Base-by-base conservation (phyloP, 768 basidiomycete species). In the Tremella fuciformis region DNA sequence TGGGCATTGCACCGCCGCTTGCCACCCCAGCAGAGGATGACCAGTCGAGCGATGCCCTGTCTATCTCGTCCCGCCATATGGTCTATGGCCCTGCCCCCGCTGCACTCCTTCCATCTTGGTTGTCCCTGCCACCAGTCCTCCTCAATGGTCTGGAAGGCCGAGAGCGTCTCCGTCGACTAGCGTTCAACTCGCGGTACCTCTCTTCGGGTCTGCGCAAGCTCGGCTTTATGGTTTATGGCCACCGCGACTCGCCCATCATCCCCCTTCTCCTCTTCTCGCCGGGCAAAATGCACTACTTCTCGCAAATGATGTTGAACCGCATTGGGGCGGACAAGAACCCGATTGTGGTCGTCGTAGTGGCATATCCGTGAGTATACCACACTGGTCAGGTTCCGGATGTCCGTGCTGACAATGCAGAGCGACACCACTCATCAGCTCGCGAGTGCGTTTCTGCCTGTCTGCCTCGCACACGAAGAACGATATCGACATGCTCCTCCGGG, bases 391-490 rank as follows among this genome's bases (percentile, higher is more conserved):
- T 34, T 50, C 22, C 15, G 13, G 6, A 13, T 21, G 39, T 37
- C 11, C 22, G 19, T 24, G 15, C 19, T 24, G 26, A 13, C 34
- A 50, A 34, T 19, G 24, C 59, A 74, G 73, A 7, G 91, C 92
- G 0, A 96, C 92, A 24, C 86, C 91, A 15, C 83, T 97, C 40
- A 85, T 91, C 61, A 90, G 89, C 9, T 83, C 85, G 44, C 84
- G 96, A 25, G 90, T 92, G 53, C 82, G 96, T 68, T 96, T 98
- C 82, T 98, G 96, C 73, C 82, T 97, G 15, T 91, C 88, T 57
- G 88, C 94, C 11, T 81, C 91, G 49, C 96, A 99, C 81, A 98
- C 93, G 57, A 99, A 99, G 80, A 88, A 91, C 66, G 96, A 99
- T 71, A 85, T 98, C 58, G 96, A 99, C 79, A 79, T 80, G 13